Conservation (phyloP, 345 rosid species). For the Hevea brasiliensis region DNA sequence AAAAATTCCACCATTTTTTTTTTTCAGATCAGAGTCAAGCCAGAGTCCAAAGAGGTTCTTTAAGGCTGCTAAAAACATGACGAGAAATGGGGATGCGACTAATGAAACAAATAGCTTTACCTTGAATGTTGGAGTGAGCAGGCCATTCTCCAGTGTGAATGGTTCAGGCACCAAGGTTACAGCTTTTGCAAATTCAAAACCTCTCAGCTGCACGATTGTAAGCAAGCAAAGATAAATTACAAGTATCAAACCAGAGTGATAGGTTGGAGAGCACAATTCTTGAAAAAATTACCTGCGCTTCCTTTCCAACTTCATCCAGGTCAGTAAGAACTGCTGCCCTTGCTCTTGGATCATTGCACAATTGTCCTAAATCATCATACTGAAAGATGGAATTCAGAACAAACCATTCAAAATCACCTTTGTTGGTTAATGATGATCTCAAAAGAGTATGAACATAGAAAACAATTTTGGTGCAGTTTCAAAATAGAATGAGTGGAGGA, state of each 20-base stretch:
- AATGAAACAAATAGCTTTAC: constrained; percentile 39
- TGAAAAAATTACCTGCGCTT: constrained; percentile 54
- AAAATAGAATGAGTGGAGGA: no score
- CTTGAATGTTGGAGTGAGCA: constrained; percentile 88
- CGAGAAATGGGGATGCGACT: neutral
- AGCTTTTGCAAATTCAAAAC: constrained; percentile 54
- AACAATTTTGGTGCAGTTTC: no score
- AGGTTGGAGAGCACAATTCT: neutral
- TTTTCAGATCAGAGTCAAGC: neutral
- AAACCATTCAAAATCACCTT: neutral
- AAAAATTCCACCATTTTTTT: neutral
- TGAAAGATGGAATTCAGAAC: constrained; percentile 28
- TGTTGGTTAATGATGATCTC: neutral
- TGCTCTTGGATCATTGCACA: constrained; percentile 65
- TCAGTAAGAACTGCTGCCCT: constrained; percentile 68
- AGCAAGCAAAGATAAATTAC: neutral
- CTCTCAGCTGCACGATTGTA: constrained; percentile 24
- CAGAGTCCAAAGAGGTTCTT: neutral
- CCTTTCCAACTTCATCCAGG: constrained; percentile 66
- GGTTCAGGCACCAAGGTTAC: constrained; percentile 79
- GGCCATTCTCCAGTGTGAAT: constrained; percentile 73
- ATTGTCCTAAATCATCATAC: constrained; percentile 59
- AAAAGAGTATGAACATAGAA: neutral
- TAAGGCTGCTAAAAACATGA: no score
- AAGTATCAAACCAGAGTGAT: neutral